Evolutionary conservation across 805 yeast genomes (phyloP).

Genomic region (Wickerhamiella spandovensis): DNA sequence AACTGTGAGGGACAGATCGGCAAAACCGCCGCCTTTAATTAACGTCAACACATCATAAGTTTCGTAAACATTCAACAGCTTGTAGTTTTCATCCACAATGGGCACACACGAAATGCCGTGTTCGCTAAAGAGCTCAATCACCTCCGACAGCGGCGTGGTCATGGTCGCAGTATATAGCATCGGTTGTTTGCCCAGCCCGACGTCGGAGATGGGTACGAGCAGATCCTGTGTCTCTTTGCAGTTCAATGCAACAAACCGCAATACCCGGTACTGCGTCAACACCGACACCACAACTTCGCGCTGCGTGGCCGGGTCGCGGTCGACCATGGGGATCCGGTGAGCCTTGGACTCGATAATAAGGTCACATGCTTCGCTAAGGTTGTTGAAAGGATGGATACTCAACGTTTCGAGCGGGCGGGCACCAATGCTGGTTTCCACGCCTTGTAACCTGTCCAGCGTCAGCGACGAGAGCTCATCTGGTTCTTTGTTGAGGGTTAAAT

Average conservation of each 20-base stretch:
- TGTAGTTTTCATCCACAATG: conserved; percentile 61
- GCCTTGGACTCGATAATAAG: conserved; percentile 82
- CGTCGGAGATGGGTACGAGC: conserved; percentile 56
- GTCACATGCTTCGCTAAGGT: conserved; percentile 83
- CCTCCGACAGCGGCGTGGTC: conserved; percentile 89
- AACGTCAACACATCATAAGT: conserved; percentile 88
- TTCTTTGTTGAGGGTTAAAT: conserved; percentile 76
- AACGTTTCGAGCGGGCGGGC: conserved; percentile 75
- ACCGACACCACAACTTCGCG: conserved; percentile 92
- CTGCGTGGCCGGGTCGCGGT: conserved; percentile 81
- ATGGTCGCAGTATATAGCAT: conserved; percentile 66
- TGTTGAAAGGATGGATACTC: conserved; percentile 80
- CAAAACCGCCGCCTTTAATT: conserved; percentile 78
- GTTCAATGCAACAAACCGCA: conserved; percentile 89
- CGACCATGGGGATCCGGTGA: conserved; percentile 86
- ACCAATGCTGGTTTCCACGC: conserved; percentile 77
- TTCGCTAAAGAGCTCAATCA: conserved; percentile 65
- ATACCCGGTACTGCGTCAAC: conserved; percentile 86
- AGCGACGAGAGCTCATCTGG: conserved; percentile 79
- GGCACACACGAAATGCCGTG: conserved; percentile 88
- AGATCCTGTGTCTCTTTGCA: conserved; percentile 87
- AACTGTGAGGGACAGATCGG: conserved; percentile 78
- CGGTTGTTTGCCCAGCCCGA: conserved; percentile 42
- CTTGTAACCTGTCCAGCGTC: conserved; percentile 72
- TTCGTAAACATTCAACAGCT: conserved; percentile 80